Evolutionary conservation across 306 rosid genomes (phyloP), one percentile per base, ranked within the genome.

Genomic region (Fagus sylvatica): DNA sequence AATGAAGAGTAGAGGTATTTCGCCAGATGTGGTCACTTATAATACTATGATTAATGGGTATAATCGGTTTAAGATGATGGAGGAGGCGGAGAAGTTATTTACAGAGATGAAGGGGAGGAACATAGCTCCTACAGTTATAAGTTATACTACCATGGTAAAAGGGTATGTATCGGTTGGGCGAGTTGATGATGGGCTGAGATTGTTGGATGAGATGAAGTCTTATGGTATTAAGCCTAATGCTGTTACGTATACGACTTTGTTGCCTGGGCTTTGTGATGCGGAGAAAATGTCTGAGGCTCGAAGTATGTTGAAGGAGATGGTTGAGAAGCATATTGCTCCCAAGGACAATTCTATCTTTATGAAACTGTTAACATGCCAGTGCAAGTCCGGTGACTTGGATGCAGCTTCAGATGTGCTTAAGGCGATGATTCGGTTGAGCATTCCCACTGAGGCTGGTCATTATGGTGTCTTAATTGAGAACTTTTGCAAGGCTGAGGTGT

Each of bases 391-490:
- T 17, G 83, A 95, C 78, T 74, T 95, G 80, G 97, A 92, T 85
- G 93, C 96, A 3, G 98, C 97, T 51, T 83, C 85, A 0, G 86
- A 88, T 82, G 98, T 95, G 60, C 88, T 92, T 17, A 89, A 84
- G 74, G 90, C 88, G 33, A 94, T 94, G 97, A 79, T 83, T 74
- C 82, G 93, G 54, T 72, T 92, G 85, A 90, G 95, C 77, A 87
- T 95, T 82, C 98, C 98, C 1, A 92, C 98, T 0, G 97, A 95
- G 82, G 90, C 97, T 36, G 97, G 98, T 19, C 98, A 95, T 39
- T 95, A 95, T 71, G 93, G 98, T 6, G 65, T 91, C 53, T 79
- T 95, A 73, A 91, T 95, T 33, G 94, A 94, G 84, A 88, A 85
- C 76, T 95, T 87, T 75, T 95, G 98, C 86, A 89, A 82, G 86